Base-by-base conservation (phyloP, 371 early-diverging fungal species). In the Actinomucor elegans region DNA sequence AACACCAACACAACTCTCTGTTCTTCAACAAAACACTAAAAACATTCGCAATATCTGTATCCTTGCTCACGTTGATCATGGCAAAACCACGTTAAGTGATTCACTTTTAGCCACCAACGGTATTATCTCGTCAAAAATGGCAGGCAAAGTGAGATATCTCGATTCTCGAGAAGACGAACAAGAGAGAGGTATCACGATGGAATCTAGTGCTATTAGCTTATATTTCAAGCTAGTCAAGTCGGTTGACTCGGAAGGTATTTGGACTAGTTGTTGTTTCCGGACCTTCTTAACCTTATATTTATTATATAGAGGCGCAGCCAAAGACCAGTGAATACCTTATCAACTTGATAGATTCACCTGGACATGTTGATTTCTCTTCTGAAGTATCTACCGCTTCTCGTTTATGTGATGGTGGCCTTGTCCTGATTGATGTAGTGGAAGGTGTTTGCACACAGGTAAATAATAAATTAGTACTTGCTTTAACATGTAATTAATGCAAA, bases 111-210 rank as follows among this genome's bases (percentile, higher is more conserved):
- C 99, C 9, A 91, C 96, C 35, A 94, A 98, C 61, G 99, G 99
- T 27, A 93, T 98, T 67, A 96, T 99, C 57, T 95, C 96, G 21
- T 81, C 87, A 41, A 93, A 94, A 67, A 81, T 96, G 45, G 98
- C 99, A 1, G 99, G 99, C 15, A 96, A 97, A 61, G 88, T 98
- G n/a, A 85, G 99, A 26, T 99, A 97, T 57, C 79, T 99, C 43
- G 99, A 99, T 81, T 93, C 91, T 41, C 80, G 99, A 37, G 92
- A 94, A 59, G 99, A 99, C 70, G 99, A 99, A 71, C 99, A 99
- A 72, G 88, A 93, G 66, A 87, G 99, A 37, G 99, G 99, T 18
- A 99, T 99, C 64, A 99, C 99, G 0, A 97, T 99, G 95, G 98
- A 99, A 79, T 90, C 98, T 14, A 91, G 93, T 53, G 96, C 93